Conservation (phyloP, 768 basidiomycete genomes). For the Boletus pseudo-olivaceus region DNA sequence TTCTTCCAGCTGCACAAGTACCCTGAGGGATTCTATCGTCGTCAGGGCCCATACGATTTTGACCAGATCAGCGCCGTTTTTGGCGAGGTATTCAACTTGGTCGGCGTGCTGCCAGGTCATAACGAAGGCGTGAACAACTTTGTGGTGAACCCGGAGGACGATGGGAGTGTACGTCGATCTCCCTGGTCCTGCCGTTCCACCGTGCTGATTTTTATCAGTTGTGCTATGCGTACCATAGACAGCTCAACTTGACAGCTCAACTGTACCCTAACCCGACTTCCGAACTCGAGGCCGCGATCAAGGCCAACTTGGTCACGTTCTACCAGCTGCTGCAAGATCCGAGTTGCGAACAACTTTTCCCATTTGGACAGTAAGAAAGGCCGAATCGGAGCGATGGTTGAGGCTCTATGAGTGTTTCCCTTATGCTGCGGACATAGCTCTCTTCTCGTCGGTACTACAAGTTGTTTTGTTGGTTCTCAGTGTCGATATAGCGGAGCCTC, state of each 20-base stretch:
- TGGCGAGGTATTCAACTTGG: neutral
- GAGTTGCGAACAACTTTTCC: conserved; percentile 15
- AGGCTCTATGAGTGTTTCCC: neutral
- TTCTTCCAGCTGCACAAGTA: conserved; percentile 18
- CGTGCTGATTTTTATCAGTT: conserved; percentile 7
- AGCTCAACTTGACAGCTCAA: conserved; percentile 17
- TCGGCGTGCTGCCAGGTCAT: conserved; percentile 13
- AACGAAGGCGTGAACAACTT: conserved; percentile 21
- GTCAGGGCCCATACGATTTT: conserved; percentile 13
- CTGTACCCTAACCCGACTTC: conserved; percentile 24
- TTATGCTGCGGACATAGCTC: neutral
- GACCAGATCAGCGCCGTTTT: neutral
- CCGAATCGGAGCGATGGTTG: too few relatives aligned
- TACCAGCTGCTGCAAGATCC: conserved; percentile 10
- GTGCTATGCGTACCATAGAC: conserved; percentile 21
- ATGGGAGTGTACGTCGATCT: conserved; percentile 9
- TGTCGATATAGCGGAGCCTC: neutral
- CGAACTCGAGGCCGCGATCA: conserved; percentile 22
- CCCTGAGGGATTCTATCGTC: conserved; percentile 19
- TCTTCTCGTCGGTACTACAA: neutral
- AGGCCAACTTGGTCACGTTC: conserved; percentile 17
- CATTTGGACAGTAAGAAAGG: conserved; percentile 10
- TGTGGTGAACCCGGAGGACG: conserved; percentile 10
- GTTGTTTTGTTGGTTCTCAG: neutral
- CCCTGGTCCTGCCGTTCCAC: neutral